Evolutionary conservation across 495 filamentous ascomycete species (phyloP).

Genomic region (Jackrogersella multiformis): DNA sequence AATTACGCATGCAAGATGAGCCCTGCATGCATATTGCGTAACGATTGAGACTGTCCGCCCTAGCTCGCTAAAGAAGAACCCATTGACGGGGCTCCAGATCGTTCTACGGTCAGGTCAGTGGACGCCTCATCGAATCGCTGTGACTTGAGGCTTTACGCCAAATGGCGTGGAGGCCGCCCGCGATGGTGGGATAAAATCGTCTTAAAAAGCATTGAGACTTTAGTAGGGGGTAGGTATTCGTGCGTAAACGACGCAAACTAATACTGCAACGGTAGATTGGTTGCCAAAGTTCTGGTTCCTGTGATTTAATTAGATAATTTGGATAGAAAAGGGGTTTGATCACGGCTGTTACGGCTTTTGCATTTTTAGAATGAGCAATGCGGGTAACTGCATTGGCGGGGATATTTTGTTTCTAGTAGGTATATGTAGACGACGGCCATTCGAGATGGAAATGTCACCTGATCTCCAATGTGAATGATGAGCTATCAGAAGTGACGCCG

Average conservation of each 20-base stretch:
- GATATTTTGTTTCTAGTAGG: background rate
- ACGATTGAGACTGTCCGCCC: slow-evolving; percentile 8
- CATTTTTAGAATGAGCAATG: slow-evolving; percentile 30
- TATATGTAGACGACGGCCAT: background rate
- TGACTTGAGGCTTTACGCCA: slow-evolving; percentile 6
- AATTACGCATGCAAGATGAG: slow-evolving; percentile 23
- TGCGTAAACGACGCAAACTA: background rate
- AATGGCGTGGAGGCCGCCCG: slow-evolving; percentile 7
- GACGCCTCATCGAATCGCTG: slow-evolving; percentile 3
- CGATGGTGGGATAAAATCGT: background rate
- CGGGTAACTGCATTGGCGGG: slow-evolving; percentile 43
- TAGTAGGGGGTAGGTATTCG: background rate
- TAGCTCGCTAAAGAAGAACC: slow-evolving; percentile 1
- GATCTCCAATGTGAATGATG: slow-evolving; percentile 17
- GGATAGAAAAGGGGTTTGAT: slow-evolving; percentile 3
- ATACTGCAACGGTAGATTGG: background rate
- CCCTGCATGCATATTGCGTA: slow-evolving; percentile 31
- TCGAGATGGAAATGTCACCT: background rate
- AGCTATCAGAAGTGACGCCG: slow-evolving; percentile 26
- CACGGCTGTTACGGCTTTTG: slow-evolving; percentile 29
- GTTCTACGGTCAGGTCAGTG: background rate
- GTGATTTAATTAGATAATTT: slow-evolving; percentile 7
- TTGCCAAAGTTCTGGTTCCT: background rate
- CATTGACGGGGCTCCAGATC: background rate
- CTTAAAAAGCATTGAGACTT: background rate